Conservation (phyloP, 1,284 basidiomycete species). For the Puccinia hordei region DNA sequence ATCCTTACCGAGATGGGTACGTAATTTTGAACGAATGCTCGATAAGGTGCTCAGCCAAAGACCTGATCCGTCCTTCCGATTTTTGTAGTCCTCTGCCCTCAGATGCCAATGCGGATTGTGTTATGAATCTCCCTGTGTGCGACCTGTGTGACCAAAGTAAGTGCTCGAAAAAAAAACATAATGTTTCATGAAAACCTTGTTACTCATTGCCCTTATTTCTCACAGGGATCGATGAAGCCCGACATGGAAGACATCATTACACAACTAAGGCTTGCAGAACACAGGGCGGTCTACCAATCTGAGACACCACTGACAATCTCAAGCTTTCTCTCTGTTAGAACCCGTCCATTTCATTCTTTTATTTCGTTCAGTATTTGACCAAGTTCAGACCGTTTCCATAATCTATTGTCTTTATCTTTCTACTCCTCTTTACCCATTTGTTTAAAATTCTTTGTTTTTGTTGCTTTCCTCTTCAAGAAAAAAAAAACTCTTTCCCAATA, state of each 20-base stretch:
- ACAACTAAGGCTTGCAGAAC: conserved; percentile 36
- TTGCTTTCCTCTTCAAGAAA: too few species aligned
- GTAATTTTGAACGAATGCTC: neutral
- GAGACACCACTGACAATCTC: neutral
- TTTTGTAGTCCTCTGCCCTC: conserved; percentile 31
- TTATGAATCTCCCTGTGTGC: conserved; percentile 44
- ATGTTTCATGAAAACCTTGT: neutral
- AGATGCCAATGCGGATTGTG: conserved; percentile 35
- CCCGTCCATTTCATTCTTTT: neutral
- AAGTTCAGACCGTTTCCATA: too few species aligned
- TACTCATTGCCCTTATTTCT: neutral
- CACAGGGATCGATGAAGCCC: conserved; percentile 37
- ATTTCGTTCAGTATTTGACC: too few species aligned
- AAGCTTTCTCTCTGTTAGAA: neutral
- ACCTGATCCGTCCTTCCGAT: neutral
- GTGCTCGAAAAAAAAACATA: neutral
- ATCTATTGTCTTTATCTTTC: too few species aligned
- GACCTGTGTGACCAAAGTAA: conserved; percentile 38
- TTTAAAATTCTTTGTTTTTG: too few species aligned
- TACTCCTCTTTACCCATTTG: too few species aligned
- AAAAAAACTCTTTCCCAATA: too few species aligned
- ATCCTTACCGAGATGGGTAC: conserved; percentile 42
- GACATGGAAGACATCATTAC: conserved; percentile 25
- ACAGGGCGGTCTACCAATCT: conserved; percentile 36
- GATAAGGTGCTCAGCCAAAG: neutral